A percentile compares a stretch with the other conserved stretches of the same genome.
These are phyloP conservation scores for Eutrema heterophyllum DNA, from an alignment of 345 rosid species.

Conservation along the genomic window DNA sequence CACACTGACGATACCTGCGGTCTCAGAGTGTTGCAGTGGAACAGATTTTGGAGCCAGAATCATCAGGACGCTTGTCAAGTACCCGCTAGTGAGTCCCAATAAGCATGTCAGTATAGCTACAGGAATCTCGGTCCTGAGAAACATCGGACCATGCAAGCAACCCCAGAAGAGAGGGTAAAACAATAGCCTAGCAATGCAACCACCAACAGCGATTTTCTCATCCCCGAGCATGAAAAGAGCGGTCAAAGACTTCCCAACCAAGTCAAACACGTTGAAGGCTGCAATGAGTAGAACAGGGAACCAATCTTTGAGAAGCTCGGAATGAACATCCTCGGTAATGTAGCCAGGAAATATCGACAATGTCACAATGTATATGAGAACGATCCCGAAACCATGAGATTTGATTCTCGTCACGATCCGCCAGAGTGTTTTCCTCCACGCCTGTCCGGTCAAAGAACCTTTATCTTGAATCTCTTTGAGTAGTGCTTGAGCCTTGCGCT, in stretches of 20 bases:
- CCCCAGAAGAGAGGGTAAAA: conserved; percentile 82
- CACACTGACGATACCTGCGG: conserved; percentile 80
- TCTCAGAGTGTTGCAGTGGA: conserved; percentile 70
- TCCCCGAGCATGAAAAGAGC: conserved; percentile 56
- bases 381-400: conserved; percentile 70
- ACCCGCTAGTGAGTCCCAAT: conserved; percentile 83
- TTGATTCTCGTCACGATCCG: conserved; percentile 55
- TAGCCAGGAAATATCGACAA: conserved; percentile 87
- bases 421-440: conserved; percentile 66
- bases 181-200: conserved; percentile 66
- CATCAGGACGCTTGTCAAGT: conserved; percentile 82
- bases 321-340: conserved; percentile 87
- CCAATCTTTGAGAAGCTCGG: conserved; percentile 79
- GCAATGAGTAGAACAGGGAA: conserved; percentile 69
- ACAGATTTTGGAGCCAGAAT: conserved; percentile 78
- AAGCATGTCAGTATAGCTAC: conserved; percentile 67
- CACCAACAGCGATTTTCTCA: conserved; percentile 59
- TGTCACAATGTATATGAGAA: conserved; percentile 68
- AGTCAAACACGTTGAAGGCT: conserved; percentile 79
- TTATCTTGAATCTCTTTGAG: conserved; percentile 46
- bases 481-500: conserved; percentile 53
- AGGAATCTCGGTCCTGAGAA: conserved; percentile 83
- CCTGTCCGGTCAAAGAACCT: conserved; percentile 45
- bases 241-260: conserved; percentile 83
- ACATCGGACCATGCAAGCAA: conserved; percentile 79